These are phyloP conservation scores for Mimosa bimucronata DNA, from an alignment of 306 rosid species.

Conservation along the genomic window DNA sequence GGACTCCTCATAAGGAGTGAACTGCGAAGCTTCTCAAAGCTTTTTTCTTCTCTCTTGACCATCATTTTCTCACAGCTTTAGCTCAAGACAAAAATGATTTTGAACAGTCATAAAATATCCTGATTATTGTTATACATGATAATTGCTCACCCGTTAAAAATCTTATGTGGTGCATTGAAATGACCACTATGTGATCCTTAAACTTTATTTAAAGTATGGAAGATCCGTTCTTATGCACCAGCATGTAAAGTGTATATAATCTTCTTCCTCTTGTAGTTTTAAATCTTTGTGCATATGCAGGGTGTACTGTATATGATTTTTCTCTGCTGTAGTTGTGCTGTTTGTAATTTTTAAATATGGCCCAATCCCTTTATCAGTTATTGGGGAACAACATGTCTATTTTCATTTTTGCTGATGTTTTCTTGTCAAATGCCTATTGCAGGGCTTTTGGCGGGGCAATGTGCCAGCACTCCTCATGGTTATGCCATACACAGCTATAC, in stretches of 20 bases:
- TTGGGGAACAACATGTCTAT: neutral
- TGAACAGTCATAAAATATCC: neutral
- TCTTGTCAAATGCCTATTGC: constrained; percentile 21
- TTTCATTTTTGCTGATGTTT: constrained; percentile 13
- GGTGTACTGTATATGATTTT: neutral
- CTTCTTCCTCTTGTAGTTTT: neutral
- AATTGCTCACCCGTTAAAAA: neutral
- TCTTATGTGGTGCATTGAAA: neutral
- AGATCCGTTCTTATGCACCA: neutral
- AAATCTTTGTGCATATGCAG: too few relatives aligned
- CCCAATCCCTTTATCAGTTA: neutral
- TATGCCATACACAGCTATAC: constrained; percentile 97
- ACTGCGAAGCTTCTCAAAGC: neutral
- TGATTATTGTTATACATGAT: neutral
- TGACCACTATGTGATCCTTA: neutral
- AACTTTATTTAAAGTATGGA: neutral
- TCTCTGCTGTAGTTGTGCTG: constrained; percentile 22
- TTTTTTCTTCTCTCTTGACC: neutral
- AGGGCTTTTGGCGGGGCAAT: constrained; percentile 99
- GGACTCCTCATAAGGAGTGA: neutral
- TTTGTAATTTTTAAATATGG: constrained; percentile 10
- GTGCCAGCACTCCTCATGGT: constrained; percentile 98
- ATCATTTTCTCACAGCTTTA: neutral
- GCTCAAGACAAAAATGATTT: neutral
- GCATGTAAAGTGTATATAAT: too few relatives aligned